Percentiles rank a stretch among this genome's conserved stretches.
phyloP scores from a whole-genome alignment of 495 filamentous ascomycete genomes.

The Aspergillus funiculosus region DNA sequence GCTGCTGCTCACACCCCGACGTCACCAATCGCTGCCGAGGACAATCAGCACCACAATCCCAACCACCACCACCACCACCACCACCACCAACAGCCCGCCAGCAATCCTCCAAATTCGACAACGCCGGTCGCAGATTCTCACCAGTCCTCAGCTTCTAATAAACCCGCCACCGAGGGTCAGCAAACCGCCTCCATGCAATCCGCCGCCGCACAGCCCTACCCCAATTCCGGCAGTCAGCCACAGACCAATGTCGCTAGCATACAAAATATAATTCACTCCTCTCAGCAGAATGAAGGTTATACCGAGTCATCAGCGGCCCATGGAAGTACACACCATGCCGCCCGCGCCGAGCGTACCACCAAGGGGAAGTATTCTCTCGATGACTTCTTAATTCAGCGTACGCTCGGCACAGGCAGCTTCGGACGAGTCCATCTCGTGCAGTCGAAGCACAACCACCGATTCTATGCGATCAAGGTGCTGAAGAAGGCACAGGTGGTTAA shows the following conservation, averaged over 20 bases:
- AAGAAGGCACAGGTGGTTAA: conserved; percentile 98
- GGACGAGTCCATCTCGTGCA: conserved; percentile 94
- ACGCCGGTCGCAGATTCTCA: conserved; percentile 15
- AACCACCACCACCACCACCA: conserved; percentile 15
- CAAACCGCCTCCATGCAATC: conserved; percentile 42
- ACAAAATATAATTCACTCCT: conserved; percentile 38
- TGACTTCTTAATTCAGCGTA: conserved; percentile 84
- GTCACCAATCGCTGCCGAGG: conserved; percentile 37
- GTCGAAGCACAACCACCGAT: conserved; percentile 92
- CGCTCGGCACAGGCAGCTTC: conserved; percentile 94
- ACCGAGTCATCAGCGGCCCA: conserved; percentile 6
- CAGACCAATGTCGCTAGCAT: conserved; percentile 42
- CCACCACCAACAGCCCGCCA: conserved; percentile 20
- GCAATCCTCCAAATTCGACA: conserved; percentile 7
- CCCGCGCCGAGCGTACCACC: conserved; percentile 56
- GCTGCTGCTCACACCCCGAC: conserved; percentile 42
- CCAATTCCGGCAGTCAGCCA: conserved; percentile 19
- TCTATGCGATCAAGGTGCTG: conserved; percentile 96
- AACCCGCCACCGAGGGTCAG: conserved; percentile 20
- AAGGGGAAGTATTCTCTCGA: conserved; percentile 96
- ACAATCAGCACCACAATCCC: conserved; percentile 22
- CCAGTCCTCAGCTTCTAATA: conserved; percentile 16
- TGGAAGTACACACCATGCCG: conserved; percentile 17
- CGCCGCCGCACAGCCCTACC: conserved; percentile 27
- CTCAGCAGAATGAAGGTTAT: conserved; percentile 24